phyloP scores from a whole-genome alignment of 2,329 filamentous ascomycete species.

The Venturia aucupariae region DNA sequence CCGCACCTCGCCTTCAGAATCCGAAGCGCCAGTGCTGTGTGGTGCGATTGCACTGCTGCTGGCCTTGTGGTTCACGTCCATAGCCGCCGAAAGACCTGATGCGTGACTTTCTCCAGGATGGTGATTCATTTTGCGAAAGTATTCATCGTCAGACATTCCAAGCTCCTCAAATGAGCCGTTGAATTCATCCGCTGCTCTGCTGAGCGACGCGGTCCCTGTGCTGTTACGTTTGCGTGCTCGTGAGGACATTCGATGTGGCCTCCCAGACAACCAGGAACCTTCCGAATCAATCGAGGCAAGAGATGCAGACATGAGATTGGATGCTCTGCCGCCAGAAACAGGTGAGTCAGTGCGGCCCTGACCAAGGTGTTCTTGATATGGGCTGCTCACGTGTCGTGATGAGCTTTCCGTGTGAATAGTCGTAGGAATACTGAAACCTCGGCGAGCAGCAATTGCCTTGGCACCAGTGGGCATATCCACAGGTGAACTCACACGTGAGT shows the following conservation, averaged over 20 bases:
- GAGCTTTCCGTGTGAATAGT: slow-evolving; percentile 20
- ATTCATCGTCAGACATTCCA: slow-evolving; percentile 61
- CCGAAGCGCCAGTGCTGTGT: slow-evolving; percentile 25
- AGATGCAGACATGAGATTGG: slow-evolving; percentile 59
- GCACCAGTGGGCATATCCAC: slow-evolving; percentile 45
- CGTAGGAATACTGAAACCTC: slow-evolving; percentile 27
- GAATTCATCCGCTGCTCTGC: slow-evolving; percentile 40
- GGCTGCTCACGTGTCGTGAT: slow-evolving; percentile 1
- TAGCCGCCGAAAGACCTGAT: slow-evolving; percentile 21
- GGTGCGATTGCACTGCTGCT: slow-evolving; percentile 36
- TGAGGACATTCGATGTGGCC: slow-evolving; percentile 43
- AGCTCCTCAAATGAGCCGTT: slow-evolving; percentile 57
- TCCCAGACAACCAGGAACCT: slow-evolving; percentile 88
- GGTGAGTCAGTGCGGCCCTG: slow-evolving; percentile 23
- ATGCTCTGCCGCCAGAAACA: slow-evolving; percentile 21
- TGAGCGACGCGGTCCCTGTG: slow-evolving; percentile 31
- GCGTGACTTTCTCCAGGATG: slow-evolving; percentile 32
- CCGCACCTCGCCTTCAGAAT: slow-evolving; percentile 20
- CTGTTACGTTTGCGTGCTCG: slow-evolving; percentile 38
- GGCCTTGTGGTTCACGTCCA: slow-evolving; percentile 24
- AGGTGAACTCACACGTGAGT: slow-evolving; percentile 71
- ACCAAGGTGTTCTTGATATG: slow-evolving; percentile 23
- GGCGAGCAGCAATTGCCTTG: slow-evolving; percentile 32
- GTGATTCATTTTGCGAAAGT: slow-evolving; percentile 50
- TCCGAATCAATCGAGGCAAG: slow-evolving; percentile 93